These are phyloP conservation scores for Ophiostoma piceae DNA, from an alignment of 2,329 filamentous ascomycete species.

Conservation along the genomic window DNA sequence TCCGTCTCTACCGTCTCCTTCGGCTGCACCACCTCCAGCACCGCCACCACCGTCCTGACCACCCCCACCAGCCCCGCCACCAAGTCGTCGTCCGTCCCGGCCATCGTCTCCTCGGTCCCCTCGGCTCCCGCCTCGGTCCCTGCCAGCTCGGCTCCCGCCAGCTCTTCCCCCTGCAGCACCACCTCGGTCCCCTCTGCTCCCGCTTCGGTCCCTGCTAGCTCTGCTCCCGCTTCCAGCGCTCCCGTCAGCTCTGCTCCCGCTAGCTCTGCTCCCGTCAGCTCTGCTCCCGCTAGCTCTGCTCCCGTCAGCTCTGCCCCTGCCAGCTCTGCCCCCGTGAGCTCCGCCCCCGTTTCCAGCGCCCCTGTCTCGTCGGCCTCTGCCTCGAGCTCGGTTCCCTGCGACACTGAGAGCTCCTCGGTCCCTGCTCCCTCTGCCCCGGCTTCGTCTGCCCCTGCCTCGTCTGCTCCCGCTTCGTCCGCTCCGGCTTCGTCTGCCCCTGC, in stretches of 20 bases:
- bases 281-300: background rate
- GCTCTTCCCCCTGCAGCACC: background rate
- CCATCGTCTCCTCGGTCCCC: background rate
- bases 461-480: background rate
- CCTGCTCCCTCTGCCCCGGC: background rate
- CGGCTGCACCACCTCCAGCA: constrained; percentile 50
- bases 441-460: background rate
- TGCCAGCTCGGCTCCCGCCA: background rate
- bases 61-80: background rate
- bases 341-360: background rate
- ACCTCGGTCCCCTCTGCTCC: background rate
- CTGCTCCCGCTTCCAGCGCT: background rate
- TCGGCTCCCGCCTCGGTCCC: background rate
- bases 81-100: background rate
- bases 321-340: background rate
- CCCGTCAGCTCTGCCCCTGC: too few relatives aligned
- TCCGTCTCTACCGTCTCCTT: constrained; percentile 71
- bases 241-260: background rate
- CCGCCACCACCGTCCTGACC: background rate
- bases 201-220: background rate
- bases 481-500: background rate
- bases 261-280: background rate
- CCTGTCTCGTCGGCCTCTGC: background rate
- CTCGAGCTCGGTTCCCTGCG: background rate
- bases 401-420: background rate